Base-by-base conservation (phyloP, 768 basidiomycete species). In the Leccinellum rugosiceps region DNA sequence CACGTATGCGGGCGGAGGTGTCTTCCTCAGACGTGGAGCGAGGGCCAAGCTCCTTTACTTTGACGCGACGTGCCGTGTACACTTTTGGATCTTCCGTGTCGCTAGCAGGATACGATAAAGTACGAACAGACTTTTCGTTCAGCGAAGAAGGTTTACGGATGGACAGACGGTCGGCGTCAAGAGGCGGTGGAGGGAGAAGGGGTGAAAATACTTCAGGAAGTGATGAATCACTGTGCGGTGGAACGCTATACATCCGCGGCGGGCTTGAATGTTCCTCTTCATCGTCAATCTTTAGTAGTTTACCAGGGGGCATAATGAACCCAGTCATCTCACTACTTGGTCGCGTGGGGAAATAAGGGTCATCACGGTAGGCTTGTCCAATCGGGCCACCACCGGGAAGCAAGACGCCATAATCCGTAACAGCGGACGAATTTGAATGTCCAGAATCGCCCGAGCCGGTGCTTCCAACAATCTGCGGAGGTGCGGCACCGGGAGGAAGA, bases 51-150 rank as follows among this genome's bases (percentile, higher is more conserved):
- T 72, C 71, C 57, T 69, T 67, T 14, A 80, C 72, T 19, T 72
- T 69, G 50, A 80, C 78, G 1, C 77, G 75, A 10, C 75, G 74
- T 6, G 71, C 73, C 28, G 71, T 72, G 46, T 73, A 73, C 30
- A 72, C 64, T 53, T 69, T 71, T 4, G 67, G 60, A 17, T 72
- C 71, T 58, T 73, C 67, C 58, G 59, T 61, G 55, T 73, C 74
- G 45, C 71, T 72, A 2, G 63, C 64, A 30, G 72, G 71, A 46
- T 74, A 73, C 17, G 71, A 72, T 14, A 70, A 6, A 50, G 63
- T 73, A 31, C 58, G 70, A n/a, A 73, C 11, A 10, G 71, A 72
- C 43, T 73, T 72, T 55, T 76, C 75, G 7, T 69, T 53, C 21
- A 66, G n/a, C 14, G 65, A 60, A 4, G 72, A 70, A 25, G 64